Percentiles rank a stretch among this genome's conserved stretches.
phyloP scores from a whole-genome alignment of 306 rosid species.

The Prosopis cineraria region DNA sequence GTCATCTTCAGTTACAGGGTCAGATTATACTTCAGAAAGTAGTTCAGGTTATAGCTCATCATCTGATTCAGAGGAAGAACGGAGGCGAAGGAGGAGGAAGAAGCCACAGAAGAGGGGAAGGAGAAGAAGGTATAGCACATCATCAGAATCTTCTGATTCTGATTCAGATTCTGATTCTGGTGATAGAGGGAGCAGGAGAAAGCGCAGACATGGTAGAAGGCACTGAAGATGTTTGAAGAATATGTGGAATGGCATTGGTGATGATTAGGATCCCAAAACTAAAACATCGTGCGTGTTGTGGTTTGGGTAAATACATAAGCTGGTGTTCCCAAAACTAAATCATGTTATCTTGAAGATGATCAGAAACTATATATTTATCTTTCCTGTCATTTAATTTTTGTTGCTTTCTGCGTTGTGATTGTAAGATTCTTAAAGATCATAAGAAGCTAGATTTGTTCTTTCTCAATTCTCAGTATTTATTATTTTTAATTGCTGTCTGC shows the following conservation, averaged over 20 bases:
- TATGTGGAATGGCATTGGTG: neutral
- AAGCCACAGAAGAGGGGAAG: slow-evolving; percentile 66
- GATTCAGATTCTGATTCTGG: slow-evolving; percentile 81
- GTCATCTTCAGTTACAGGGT: slow-evolving; percentile 71
- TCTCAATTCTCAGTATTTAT: neutral
- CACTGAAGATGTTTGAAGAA: neutral
- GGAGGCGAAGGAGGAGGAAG: slow-evolving; percentile 64
- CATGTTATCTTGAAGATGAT: neutral
- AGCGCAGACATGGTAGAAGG: neutral
- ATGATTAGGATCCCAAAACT: neutral
- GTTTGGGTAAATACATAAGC: neutral
- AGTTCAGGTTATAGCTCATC: slow-evolving; percentile 73
- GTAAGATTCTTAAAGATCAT: neutral
- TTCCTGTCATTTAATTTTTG: neutral
- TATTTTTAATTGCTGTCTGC: neutral
- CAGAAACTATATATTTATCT: neutral
- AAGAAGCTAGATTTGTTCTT: neutral
- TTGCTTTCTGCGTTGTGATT: neutral
- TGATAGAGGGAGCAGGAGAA: slow-evolving; percentile 48
- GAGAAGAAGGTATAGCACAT: slow-evolving; percentile 63
- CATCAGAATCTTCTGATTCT: slow-evolving; percentile 87
- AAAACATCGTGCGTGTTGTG: neutral
- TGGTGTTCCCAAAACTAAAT: neutral
- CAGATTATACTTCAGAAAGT: slow-evolving; percentile 78
- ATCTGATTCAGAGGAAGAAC: slow-evolving; percentile 84